phyloP scores from a whole-genome alignment of 305 asterid genomes.

The Fraxinus greggii region DNA sequence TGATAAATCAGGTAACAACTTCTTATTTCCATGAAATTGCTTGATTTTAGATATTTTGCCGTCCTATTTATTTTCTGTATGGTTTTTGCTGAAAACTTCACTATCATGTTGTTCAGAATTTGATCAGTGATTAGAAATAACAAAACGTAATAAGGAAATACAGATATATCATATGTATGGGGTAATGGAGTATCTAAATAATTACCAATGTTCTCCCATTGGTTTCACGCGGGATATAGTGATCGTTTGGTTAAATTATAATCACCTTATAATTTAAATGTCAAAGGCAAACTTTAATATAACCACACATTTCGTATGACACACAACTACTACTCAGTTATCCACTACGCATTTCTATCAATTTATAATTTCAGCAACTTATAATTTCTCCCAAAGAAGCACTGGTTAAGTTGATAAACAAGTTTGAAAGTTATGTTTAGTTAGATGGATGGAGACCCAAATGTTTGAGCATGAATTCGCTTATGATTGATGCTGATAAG shows the following conservation, averaged over 20 bases:
- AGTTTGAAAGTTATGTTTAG: not conserved
- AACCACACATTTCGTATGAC: too few species aligned
- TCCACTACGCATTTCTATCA: too few species aligned
- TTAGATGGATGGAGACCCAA: not conserved
- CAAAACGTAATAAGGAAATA: not conserved
- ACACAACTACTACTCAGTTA: too few species aligned
- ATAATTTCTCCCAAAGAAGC: too few species aligned
- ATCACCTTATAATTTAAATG: too few species aligned
- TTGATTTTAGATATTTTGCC: not conserved
- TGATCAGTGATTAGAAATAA: not conserved
- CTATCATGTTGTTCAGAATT: not conserved
- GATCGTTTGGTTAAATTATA: too few species aligned
- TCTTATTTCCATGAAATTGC: conserved; percentile 14
- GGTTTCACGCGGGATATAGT: not conserved
- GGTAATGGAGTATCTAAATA: not conserved
- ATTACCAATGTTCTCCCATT: not conserved
- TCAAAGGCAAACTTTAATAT: too few species aligned
- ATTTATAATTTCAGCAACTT: too few species aligned
- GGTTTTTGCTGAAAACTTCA: not conserved
- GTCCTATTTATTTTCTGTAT: not conserved
- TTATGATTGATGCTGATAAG: not conserved
- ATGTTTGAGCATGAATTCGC: not conserved
- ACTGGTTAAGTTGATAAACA: not conserved
- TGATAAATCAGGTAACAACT: conserved; percentile 54
- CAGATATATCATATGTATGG: not conserved